Evolutionary conservation across 2,329 filamentous ascomycete genomes (phyloP), one percentile per base, ranked within the genome.

Genomic region (Daldinia sp.): DNA sequence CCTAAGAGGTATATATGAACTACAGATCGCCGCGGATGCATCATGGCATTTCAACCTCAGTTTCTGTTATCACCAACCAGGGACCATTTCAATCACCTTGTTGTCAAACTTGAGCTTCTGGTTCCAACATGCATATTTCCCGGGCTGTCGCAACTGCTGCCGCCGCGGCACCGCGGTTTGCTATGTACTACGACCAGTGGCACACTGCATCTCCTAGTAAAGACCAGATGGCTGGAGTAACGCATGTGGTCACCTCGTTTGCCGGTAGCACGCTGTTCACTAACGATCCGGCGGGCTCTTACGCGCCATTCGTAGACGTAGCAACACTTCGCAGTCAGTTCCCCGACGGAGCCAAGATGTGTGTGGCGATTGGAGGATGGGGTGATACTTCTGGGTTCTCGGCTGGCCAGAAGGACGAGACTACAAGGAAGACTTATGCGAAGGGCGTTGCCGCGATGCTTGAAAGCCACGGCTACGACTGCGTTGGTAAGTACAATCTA

Each of bases 281-380:
- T 0, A 68, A 64, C n/a, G 58, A 71, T 34, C 68, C 71, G 8
- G 41, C 69, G 1, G 55, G 63, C 2, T 11, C 59, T 1, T 73
- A 69, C 57, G 52, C 67, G 9, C 73, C 72, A 5, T 74, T 74
- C 57, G 66, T 68, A 17, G 57, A 69, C n/a, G 56, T 70, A 9
- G 61, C 49, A 15, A 63, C 61, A 3, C 69, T 82, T 11, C 83
- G 86, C 3, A 60, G 71, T 15, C 77, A 80, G 55, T 87, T 89
- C 62, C 75, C 76, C 5, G 61, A 76, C 0, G 79, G 79, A 23
- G 87, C 88, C 17, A 88, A 90, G 68, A 76, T 93, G 19, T 83
- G 90, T 78, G 82, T 93, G 34, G 89, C 90, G 17, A 86, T 93
- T 65, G 90, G 90, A 9, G 90, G 90, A 53, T 93, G 90, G 90